phyloP scores from a whole-genome alignment of 2,329 filamentous ascomycete species.

The Sarocladiaceae sp. region DNA sequence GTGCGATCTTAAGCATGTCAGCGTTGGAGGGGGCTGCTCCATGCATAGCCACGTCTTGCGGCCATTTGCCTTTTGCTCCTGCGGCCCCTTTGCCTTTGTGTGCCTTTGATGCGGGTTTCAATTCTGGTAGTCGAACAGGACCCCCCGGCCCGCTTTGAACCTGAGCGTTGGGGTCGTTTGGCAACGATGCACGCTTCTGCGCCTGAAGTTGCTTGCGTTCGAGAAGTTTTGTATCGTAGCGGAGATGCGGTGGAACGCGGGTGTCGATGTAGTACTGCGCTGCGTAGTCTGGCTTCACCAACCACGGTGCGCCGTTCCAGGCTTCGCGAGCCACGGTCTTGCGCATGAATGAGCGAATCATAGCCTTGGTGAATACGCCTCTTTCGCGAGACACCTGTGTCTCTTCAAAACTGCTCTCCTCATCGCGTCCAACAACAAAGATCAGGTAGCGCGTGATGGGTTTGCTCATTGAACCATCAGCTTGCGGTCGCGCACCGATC shows the following conservation, averaged over 20 bases:
- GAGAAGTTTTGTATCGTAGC: conserved; percentile 71
- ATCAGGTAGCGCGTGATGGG: conserved; percentile 78
- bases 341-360: conserved; percentile 89
- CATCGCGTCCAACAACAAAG: conserved; percentile 60
- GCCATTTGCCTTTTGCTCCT: conserved; percentile 33
- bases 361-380: conserved; percentile 89
- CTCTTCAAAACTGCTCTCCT: conserved; percentile 75
- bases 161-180: conserved; percentile 38
- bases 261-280: conserved; percentile 78
- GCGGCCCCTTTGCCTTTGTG: conserved; percentile 48
- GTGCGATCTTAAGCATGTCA: conserved; percentile 23
- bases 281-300: conserved; percentile 83
- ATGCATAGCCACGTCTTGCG: conserved; percentile 21
- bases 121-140: conserved; percentile 58
- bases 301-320: conserved; percentile 95
- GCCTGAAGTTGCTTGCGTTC: conserved; percentile 69
- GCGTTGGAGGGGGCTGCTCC: conserved; percentile 39
- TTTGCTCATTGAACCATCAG: conserved; percentile 63
- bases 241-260: conserved; percentile 76
- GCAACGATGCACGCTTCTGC: conserved; percentile 52
- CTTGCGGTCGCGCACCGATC: conserved; percentile 52
- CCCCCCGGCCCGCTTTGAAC: conserved; percentile 31
- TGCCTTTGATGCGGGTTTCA: conserved; percentile 67
- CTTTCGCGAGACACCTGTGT: conserved; percentile 79
- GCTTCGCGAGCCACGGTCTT: conserved; percentile 87